These are phyloP conservation scores for Aspergillus thermomutatus DNA, from an alignment of 2,329 filamentous ascomycete genomes.

Conservation along the genomic window DNA sequence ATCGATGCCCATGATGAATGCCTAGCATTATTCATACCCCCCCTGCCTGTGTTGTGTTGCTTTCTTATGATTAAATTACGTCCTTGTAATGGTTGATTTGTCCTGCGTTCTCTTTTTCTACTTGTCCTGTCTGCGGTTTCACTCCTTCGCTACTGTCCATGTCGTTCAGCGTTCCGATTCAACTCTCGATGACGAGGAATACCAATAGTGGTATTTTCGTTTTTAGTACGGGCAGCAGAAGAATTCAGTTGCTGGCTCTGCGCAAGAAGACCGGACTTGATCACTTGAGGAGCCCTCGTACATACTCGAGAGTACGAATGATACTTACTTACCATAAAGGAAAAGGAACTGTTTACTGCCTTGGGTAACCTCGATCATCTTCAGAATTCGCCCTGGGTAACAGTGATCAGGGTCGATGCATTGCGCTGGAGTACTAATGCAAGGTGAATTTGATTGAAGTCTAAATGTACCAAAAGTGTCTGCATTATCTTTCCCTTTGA, in stretches of 20 bases:
- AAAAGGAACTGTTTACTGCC: background rate
- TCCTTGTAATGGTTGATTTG: conserved; percentile 1
- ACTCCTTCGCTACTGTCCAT: background rate
- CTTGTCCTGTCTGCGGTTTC: background rate
- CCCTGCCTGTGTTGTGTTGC: background rate
- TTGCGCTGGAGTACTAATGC: background rate
- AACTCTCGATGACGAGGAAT: background rate
- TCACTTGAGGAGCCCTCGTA: background rate
- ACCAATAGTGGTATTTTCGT: background rate
- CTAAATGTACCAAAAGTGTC: background rate
- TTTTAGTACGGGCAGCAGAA: background rate
- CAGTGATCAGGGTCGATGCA: too few species aligned
- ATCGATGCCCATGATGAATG: conserved; percentile 10
- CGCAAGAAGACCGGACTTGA: background rate
- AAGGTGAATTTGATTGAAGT: background rate
- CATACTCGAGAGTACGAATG: too few species aligned
- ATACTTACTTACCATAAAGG: background rate
- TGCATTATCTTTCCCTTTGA: background rate
- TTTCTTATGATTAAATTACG: background rate
- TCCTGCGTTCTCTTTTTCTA: background rate
- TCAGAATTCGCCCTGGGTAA: background rate
- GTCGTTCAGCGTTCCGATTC: background rate
- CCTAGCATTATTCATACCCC: conserved; percentile 15
- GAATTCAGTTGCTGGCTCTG: background rate
- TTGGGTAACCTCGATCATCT: background rate